phyloP scores from a whole-genome alignment of 192 early-diverging fungal species.

The Coemansia sp. region DNA sequence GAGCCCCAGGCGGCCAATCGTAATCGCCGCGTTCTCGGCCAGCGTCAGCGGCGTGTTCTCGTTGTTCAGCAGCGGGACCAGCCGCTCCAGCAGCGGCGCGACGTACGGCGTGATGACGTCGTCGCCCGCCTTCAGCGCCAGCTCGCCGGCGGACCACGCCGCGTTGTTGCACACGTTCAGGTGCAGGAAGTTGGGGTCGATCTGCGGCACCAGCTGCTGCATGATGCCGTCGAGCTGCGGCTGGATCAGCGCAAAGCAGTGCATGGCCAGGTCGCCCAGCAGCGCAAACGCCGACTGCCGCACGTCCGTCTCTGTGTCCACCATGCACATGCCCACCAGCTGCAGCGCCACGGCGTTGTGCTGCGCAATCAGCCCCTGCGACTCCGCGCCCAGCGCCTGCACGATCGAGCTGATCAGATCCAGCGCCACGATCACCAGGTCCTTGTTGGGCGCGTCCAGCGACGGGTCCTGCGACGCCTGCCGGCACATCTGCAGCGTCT shows the following conservation, averaged over 20 bases:
- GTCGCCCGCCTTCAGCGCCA: conserved; percentile 78
- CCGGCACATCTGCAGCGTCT: conserved; percentile 71
- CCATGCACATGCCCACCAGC: conserved; percentile 80
- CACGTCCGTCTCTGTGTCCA: conserved; percentile 73
- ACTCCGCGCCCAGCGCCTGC: conserved; percentile 80
- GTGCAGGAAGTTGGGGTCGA: conserved; percentile 56
- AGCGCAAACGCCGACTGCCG: conserved; percentile 95
- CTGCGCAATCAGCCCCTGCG: conserved; percentile 72
- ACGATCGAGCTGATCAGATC: conserved; percentile 94
- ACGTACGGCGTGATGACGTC: conserved; percentile 79
- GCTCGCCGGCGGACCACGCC: conserved; percentile 96
- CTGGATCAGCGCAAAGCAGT: conserved; percentile 77
- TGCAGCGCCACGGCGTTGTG: conserved; percentile 71
- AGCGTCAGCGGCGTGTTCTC: conserved; percentile 69
- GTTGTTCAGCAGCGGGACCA: conserved; percentile 79
- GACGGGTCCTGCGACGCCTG: conserved; percentile 54
- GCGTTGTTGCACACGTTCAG: conserved; percentile 97
- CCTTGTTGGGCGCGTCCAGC: conserved; percentile 75
- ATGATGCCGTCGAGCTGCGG: conserved; percentile 81
- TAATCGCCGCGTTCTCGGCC: conserved; percentile 95
- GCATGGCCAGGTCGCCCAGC: conserved; percentile 94
- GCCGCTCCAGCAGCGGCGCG: conserved; percentile 73
- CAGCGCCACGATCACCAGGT: conserved; percentile 94
- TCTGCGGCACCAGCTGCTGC: conserved; percentile 73
- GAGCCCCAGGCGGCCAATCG: conserved; percentile 92